Evolutionary conservation across 176 grass and related monocot genomes (phyloP).

Genomic region (Avena eriantha): DNA sequence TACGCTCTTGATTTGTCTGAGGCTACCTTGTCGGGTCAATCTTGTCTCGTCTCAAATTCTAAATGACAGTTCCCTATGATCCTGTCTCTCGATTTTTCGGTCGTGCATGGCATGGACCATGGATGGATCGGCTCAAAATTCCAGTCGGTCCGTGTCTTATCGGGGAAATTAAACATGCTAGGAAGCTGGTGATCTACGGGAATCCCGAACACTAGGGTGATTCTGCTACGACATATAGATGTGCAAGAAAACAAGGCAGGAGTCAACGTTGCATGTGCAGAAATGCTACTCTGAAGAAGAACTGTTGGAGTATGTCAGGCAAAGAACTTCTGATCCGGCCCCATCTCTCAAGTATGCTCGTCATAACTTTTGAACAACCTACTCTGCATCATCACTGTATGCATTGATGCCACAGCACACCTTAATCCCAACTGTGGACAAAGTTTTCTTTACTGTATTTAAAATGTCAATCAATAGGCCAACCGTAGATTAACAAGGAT

Average conservation of each 20-base stretch:
- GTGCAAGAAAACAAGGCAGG: slow-evolving; percentile 34
- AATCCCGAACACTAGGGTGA: slow-evolving; percentile 39
- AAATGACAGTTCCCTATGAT: slow-evolving; percentile 36
- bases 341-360: neutral
- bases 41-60: neutral
- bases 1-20: slow-evolving; percentile 24
- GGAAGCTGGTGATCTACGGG: slow-evolving; percentile 35
- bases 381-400: neutral
- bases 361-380: slow-evolving; percentile 26
- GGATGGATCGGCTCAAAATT: slow-evolving; percentile 44
- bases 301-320: slow-evolving; percentile 20
- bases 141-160: slow-evolving; percentile 3
- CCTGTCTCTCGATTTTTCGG: slow-evolving; percentile 14
- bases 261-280: slow-evolving; percentile 51
- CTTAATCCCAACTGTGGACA: neutral
- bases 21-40: slow-evolving; percentile 38
- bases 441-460: neutral
- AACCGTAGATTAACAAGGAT: neutral
- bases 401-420: neutral
- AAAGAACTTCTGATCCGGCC: neutral
- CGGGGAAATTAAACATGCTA: slow-evolving; percentile 38
- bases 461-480: neutral
- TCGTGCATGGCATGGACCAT: neutral
- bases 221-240: neutral
- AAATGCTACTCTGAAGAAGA: neutral